Conservation (phyloP, 306 rosid species). For the Lupinus albus region DNA sequence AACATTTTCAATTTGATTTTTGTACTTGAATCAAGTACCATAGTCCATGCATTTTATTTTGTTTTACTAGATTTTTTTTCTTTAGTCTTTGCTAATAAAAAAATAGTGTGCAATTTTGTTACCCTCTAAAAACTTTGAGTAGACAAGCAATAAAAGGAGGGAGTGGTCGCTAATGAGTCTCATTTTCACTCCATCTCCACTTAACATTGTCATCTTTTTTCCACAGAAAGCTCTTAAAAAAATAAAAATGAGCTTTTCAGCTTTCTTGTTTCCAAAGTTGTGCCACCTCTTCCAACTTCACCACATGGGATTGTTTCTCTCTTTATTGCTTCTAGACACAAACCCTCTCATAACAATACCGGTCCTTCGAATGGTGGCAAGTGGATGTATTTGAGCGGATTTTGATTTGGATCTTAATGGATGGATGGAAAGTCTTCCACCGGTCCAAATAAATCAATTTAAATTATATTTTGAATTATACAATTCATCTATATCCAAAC, state of each 20-base stretch:
- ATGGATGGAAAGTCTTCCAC: too few species aligned
- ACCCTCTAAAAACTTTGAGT: background rate
- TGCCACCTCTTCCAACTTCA: conserved; percentile 59
- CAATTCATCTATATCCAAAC: too few species aligned
- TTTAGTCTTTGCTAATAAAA: background rate
- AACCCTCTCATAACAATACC: conserved; percentile 30
- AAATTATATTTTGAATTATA: too few species aligned
- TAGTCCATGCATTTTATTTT: background rate
- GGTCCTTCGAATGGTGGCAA: too few species aligned
- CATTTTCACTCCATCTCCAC: conserved; percentile 33
- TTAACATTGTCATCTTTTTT: background rate
- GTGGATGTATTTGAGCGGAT: too few species aligned
- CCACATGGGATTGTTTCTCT: conserved; percentile 39
- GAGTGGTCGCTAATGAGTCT: conserved; percentile 35
- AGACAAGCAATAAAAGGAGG: conserved; percentile 30
- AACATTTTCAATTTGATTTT: background rate
- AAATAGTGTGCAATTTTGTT: background rate
- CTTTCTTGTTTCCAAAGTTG: conserved; percentile 76
- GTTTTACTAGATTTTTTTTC: background rate
- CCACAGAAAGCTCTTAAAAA: background rate
- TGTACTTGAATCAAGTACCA: background rate
- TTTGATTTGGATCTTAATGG: too few species aligned
- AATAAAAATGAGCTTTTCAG: conserved; percentile 64
- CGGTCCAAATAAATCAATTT: too few species aligned
- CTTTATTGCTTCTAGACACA: conserved; percentile 46